A percentile compares a stretch with the other conserved stretches of the same genome.
These are phyloP conservation scores for Malassezia cuniculi DNA, from an alignment of 1,284 basidiomycete genomes.

Conservation along the genomic window DNA sequence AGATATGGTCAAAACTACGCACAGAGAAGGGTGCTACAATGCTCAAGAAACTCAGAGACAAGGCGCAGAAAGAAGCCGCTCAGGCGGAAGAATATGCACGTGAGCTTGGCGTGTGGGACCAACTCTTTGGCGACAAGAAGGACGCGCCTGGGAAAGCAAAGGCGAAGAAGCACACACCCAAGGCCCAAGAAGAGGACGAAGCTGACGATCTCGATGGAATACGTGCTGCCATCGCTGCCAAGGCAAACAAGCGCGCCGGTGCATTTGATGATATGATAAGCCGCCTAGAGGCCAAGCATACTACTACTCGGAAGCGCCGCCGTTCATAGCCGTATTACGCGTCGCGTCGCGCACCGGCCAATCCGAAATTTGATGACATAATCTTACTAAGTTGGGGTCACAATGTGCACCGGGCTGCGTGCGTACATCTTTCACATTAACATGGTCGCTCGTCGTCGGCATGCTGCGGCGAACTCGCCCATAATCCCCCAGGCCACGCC, in stretches of 20 bases:
- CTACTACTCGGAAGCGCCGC: too few species aligned
- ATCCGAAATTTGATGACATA: too few species aligned
- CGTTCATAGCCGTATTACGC: too few species aligned
- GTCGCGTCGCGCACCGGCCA: too few species aligned
- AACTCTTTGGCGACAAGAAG: conserved; percentile 27
- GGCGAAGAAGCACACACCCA: conserved; percentile 10
- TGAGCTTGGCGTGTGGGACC: conserved; percentile 42
- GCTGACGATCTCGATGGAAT: conserved; percentile 22
- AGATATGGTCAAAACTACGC: conserved; percentile 15
- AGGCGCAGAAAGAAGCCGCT: conserved; percentile 24
- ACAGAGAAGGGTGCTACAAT: conserved; percentile 18
- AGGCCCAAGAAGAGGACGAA: conserved; percentile 11
- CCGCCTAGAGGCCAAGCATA: conserved; percentile 19
- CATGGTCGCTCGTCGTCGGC: too few species aligned
- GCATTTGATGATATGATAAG: conserved; percentile 34
- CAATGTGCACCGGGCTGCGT: too few species aligned
- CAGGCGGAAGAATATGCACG: conserved; percentile 34
- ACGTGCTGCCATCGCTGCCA: conserved; percentile 23
- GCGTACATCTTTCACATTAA: too few species aligned
- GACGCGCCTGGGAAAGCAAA: conserved; percentile 16
- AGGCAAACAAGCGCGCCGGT: conserved; percentile 19
- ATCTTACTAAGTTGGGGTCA: too few species aligned
- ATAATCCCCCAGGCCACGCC: conserved; percentile 6
- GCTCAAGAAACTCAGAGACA: conserved; percentile 20
- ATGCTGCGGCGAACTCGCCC: background rate